Evolutionary conservation across 2,329 filamentous ascomycete genomes (phyloP), one percentile per base, ranked within the genome.

Genomic region (Penicillium glabrum): DNA sequence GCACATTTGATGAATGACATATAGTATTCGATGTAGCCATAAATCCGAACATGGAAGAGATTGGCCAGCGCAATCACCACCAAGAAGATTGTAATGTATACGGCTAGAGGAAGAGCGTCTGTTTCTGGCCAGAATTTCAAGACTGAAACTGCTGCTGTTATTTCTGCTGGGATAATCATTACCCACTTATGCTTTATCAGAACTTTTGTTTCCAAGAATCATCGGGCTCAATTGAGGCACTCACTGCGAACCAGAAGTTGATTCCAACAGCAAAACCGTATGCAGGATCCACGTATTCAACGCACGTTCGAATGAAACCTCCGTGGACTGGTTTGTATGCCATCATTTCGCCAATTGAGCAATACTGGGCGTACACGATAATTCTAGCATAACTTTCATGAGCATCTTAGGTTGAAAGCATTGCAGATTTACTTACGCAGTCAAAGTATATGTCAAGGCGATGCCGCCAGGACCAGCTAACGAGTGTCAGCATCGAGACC

Each of bases 241-340:
- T 55, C 50, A 68, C 67, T 10, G 64, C 54, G 52, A 72, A 72
- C 70, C 71, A 72, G 31, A 72, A 73, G 53, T 72, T 74, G 46
- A 71, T 64, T 3, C 71, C 71, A 51, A 69, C 62, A 2, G 71
- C 71, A 47, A 74, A 74, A 5, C 68, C 71, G 39, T 39, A 70
- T 2, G 71, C 70, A 11, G 64, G 68, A 26, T 73, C 71, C 8
- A 72, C 67, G 43, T 72, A 72, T 53, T 73, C 70, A 16, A 64
- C 60, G 37, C 65, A 68, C 51, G 70, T 67, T 9, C 70, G 63
- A 27, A 73, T 72, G 47, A 72, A 73, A 2, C 70, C 70, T 4
- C 71, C 71, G 45, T 72, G 71, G 9, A 72, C 61, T 3, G 70
- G 70, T 19, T 69, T 68, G 47, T 69, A 70, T 8, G 67, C 57